Conservation (phyloP, 768 basidiomycete species). For the Mycena galopus region DNA sequence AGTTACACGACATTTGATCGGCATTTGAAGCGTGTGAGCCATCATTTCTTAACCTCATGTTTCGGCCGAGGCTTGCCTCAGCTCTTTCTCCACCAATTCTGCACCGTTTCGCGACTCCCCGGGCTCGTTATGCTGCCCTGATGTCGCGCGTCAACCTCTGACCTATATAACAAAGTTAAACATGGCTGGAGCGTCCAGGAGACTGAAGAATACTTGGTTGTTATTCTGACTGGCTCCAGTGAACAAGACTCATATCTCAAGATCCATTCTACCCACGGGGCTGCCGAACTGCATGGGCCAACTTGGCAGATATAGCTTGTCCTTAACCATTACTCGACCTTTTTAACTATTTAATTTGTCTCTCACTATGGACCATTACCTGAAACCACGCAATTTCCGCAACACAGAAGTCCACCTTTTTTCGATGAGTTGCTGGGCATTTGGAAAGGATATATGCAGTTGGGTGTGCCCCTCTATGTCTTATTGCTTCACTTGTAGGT, state of each 20-base stretch:
- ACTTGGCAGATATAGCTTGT: background rate
- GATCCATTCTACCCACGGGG: background rate
- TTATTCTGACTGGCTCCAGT: background rate
- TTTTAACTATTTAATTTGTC: background rate
- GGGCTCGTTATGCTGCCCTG: no score
- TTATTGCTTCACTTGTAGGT: no score
- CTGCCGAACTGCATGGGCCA: background rate
- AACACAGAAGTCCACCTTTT: background rate
- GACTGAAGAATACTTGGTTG: background rate
- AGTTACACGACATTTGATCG: no score
- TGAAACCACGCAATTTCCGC: background rate
- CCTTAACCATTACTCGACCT: background rate
- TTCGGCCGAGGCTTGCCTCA: no score
- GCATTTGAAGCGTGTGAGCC: no score
- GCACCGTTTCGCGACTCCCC: background rate
- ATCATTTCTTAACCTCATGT: no score
- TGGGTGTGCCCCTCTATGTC: no score
- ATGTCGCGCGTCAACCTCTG: background rate
- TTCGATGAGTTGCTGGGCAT: background rate
- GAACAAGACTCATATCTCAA: background rate
- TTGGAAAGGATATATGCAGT: background rate
- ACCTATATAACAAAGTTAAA: background rate
- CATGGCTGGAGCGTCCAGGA: background rate
- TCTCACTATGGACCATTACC: background rate
- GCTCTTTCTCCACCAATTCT: no score